phyloP scores from a whole-genome alignment of 306 rosid species.

The Cicer pinnatifidum region DNA sequence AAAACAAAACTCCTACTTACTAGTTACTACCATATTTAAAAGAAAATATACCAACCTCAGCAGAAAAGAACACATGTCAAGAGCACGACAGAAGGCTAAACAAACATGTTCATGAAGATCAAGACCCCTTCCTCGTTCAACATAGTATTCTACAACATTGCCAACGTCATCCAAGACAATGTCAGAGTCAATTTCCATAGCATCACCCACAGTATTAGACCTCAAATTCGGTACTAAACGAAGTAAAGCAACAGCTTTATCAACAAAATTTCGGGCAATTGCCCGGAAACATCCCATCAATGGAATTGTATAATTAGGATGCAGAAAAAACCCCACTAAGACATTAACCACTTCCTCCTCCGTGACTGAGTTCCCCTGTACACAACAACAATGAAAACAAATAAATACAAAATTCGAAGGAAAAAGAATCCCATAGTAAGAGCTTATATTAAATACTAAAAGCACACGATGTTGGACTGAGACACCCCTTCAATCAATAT shows the following conservation, averaged over 20 bases:
- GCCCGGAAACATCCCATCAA: constrained; percentile 80
- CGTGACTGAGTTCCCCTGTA: constrained; percentile 58
- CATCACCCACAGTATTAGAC: constrained; percentile 51
- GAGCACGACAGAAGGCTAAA: constrained; percentile 74
- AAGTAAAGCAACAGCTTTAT: constrained; percentile 63
- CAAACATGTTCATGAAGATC: constrained; percentile 93
- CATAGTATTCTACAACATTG: constrained; percentile 57
- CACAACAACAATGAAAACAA: neutral
- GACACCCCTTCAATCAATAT: too few species aligned
- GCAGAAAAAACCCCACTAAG: constrained; percentile 68
- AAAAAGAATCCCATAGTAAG: neutral
- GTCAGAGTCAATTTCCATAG: constrained; percentile 41
- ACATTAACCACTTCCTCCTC: constrained; percentile 68
- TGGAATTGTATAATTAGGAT: constrained; percentile 68
- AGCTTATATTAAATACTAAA: too few species aligned
- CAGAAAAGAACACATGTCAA: constrained; percentile 69
- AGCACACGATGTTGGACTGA: too few species aligned
- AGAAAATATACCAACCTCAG: constrained; percentile 60
- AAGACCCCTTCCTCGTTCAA: constrained; percentile 61
- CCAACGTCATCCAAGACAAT: constrained; percentile 51
- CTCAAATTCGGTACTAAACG: constrained; percentile 64
- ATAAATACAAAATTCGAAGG: neutral
- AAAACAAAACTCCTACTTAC: neutral
- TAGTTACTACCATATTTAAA: neutral
- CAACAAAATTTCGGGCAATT: constrained; percentile 54